These are phyloP conservation scores for Candida schatavii DNA, from an alignment of 805 yeast species.

Conservation along the genomic window DNA sequence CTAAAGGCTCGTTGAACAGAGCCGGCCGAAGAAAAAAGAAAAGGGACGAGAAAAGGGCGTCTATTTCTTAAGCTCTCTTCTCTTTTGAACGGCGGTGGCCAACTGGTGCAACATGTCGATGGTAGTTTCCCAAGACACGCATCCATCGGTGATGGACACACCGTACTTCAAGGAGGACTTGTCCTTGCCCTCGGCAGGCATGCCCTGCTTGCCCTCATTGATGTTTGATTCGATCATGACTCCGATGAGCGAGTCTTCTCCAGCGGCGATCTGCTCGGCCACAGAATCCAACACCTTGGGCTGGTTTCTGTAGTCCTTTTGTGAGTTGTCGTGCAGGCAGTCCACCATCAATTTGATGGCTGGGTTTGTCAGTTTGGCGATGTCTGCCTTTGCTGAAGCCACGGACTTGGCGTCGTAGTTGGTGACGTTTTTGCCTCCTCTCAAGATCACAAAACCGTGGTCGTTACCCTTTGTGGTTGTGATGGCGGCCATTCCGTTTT, in stretches of 20 bases:
- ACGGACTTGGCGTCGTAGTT: constrained; percentile 86
- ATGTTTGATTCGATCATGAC: constrained; percentile 94
- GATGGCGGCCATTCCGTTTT: constrained; percentile 95
- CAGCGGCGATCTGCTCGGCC: constrained; percentile 75
- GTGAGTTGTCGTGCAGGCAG: constrained; percentile 97
- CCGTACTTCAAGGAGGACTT: constrained; percentile 77
- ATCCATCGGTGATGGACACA: constrained; percentile 95
- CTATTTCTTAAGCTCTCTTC: constrained; percentile 50
- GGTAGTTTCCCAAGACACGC: constrained; percentile 91
- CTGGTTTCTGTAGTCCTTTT: constrained; percentile 91
- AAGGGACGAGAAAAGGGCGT: too few species aligned
- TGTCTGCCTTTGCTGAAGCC: constrained; percentile 64
- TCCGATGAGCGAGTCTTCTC: constrained; percentile 82
- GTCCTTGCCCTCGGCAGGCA: constrained; percentile 53
- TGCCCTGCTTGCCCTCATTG: constrained; percentile 86
- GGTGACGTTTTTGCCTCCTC: constrained; percentile 95
- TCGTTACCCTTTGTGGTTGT: constrained; percentile 95
- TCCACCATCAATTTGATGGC: constrained; percentile 80
- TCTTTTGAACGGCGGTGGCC: constrained; percentile 77
- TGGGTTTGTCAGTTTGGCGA: constrained; percentile 46
- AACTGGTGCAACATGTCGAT: constrained; percentile 73
- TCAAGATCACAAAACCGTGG: constrained; percentile 87
- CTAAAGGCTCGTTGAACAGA: too few species aligned
- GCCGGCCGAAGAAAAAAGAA: too few species aligned
- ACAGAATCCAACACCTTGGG: constrained; percentile 85